Evolutionary conservation across 768 basidiomycete species (phyloP).

Genomic region (Leccinum broughii): DNA sequence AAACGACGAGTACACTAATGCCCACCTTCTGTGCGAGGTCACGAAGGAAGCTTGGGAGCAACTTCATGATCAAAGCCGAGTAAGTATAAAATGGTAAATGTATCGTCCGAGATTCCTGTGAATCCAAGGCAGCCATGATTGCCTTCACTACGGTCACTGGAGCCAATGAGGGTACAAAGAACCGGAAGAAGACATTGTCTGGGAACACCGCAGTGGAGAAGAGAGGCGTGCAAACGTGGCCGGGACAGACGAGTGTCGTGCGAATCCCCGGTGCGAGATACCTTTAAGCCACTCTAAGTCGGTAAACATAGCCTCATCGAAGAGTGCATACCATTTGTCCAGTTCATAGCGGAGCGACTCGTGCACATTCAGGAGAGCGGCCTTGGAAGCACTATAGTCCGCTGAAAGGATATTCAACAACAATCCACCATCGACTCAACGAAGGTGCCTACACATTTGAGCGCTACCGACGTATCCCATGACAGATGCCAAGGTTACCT

Average conservation of each 20-base stretch:
- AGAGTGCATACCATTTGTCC: slow-evolving; percentile 57
- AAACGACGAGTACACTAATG: neutral
- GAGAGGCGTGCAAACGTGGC: slow-evolving; percentile 75
- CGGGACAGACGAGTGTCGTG: slow-evolving; percentile 85
- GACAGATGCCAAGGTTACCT: slow-evolving; percentile 81
- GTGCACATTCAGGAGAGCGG: slow-evolving; percentile 78
- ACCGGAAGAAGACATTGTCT: slow-evolving; percentile 51
- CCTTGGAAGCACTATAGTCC: slow-evolving; percentile 93
- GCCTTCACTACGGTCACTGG: slow-evolving; percentile 77
- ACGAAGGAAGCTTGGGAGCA: slow-evolving; percentile 70
- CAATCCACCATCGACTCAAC: slow-evolving; percentile 1
- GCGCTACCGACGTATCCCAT: slow-evolving; percentile 70
- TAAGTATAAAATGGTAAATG: slow-evolving; percentile 73
- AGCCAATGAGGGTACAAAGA: slow-evolving; percentile 74
- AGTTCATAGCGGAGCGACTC: slow-evolving; percentile 89
- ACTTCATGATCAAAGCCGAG: slow-evolving; percentile 52
- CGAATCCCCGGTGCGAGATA: slow-evolving; percentile 75
- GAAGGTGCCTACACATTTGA: slow-evolving; percentile 63
- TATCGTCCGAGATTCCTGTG: slow-evolving; percentile 71
- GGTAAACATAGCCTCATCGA: neutral
- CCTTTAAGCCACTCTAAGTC: slow-evolving; percentile 34
- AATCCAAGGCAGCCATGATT: slow-evolving; percentile 80
- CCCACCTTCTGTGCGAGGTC: slow-evolving; percentile 78
- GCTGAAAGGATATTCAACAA: slow-evolving; percentile 42
- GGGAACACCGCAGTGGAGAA: slow-evolving; percentile 65